These are phyloP conservation scores for Umbelopsis sp. DNA, from an alignment of 192 early-diverging fungal species.

Conservation along the genomic window DNA sequence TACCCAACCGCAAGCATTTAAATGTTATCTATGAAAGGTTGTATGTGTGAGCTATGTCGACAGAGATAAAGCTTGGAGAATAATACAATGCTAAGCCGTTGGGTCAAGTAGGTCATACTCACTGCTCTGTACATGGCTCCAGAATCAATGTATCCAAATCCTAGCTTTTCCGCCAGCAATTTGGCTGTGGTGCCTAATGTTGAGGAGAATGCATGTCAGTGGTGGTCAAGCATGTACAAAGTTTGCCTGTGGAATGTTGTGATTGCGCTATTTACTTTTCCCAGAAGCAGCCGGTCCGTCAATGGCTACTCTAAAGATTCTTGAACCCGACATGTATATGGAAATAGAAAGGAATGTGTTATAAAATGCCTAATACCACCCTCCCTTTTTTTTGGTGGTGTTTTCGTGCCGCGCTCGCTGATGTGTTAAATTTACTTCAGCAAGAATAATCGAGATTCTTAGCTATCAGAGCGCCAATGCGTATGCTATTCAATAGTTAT, in stretches of 20 bases:
- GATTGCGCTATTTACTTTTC: constrained; percentile 58
- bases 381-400: too few relatives aligned
- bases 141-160: constrained; percentile 77
- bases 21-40: constrained; percentile 40
- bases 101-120: background rate
- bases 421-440: too few relatives aligned
- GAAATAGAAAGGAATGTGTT: background rate
- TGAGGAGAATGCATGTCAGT: background rate
- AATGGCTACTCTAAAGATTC: constrained; percentile 68
- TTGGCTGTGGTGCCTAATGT: constrained; percentile 65
- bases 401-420: too few relatives aligned
- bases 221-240: background rate
- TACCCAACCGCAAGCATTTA: constrained; percentile 33
- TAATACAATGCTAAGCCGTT: background rate
- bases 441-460: too few relatives aligned
- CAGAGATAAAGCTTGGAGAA: background rate
- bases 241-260: background rate
- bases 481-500: too few relatives aligned
- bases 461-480: too few relatives aligned
- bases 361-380: too few relatives aligned
- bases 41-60: background rate
- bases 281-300: constrained; percentile 84
- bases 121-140: constrained; percentile 68
- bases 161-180: constrained; percentile 63
- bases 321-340: constrained; percentile 13